A percentile compares a stretch with the other conserved stretches of the same genome.
These are phyloP conservation scores for Wickerhamiella occidentalis DNA, from an alignment of 805 yeast species.

Conservation along the genomic window DNA sequence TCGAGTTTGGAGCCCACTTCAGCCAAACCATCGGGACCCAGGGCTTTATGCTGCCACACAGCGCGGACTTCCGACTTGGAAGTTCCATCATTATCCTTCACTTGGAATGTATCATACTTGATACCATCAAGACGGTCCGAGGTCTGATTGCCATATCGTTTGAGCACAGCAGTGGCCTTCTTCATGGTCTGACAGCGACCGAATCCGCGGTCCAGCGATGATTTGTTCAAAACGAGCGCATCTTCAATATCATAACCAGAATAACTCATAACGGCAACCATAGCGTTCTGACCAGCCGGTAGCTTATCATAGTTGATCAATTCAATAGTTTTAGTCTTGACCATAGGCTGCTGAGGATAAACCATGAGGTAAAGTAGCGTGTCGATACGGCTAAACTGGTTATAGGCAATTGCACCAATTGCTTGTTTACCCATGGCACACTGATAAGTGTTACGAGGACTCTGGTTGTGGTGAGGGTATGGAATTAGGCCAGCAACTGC, in stretches of 20 bases:
- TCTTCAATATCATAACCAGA: constrained; percentile 99
- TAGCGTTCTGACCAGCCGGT: constrained; percentile 98
- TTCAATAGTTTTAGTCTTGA: constrained; percentile 92
- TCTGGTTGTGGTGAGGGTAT: constrained; percentile 84
- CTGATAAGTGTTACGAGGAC: constrained; percentile 85
- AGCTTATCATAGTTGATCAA: constrained; percentile 87
- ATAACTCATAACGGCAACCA: constrained; percentile 97
- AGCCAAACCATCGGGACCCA: constrained; percentile 93
- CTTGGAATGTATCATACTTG: constrained; percentile 46
- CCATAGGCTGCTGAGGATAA: constrained; percentile 99
- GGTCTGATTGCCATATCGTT: constrained; percentile 87
- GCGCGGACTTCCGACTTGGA: not conserved
- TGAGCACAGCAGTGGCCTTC: constrained; percentile 79
- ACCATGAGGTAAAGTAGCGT: constrained; percentile 89
- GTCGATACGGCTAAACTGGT: constrained; percentile 91
- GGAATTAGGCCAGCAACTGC: constrained; percentile 91
- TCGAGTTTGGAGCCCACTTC: constrained; percentile 87
- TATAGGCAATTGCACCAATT: constrained; percentile 97
- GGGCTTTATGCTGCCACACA: constrained; percentile 42
- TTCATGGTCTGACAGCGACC: constrained; percentile 95
- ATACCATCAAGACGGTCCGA: constrained; percentile 85
- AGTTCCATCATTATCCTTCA: not conserved
- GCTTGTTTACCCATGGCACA: constrained; percentile 99
- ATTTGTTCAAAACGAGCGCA: constrained; percentile 87
- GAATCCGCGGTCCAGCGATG: constrained; percentile 91